These are phyloP conservation scores for Myriosclerotinia curreyana DNA, from an alignment of 2,329 filamentous ascomycete genomes.

Conservation along the genomic window DNA sequence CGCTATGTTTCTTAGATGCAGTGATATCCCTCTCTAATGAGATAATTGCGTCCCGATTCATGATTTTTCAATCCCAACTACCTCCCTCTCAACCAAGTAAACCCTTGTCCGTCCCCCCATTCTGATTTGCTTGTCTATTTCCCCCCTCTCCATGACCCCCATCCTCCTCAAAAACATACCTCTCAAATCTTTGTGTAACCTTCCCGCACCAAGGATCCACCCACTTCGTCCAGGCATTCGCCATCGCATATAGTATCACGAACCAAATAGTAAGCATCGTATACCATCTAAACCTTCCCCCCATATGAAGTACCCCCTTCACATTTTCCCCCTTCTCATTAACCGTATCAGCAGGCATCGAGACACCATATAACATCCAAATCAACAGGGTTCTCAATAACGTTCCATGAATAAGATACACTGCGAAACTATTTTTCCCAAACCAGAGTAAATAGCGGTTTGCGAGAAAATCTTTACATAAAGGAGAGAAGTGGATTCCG, in stretches of 20 bases:
- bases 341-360: slow-evolving; percentile 36
- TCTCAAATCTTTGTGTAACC: slow-evolving; percentile 43
- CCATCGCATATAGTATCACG: slow-evolving; percentile 46
- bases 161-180: slow-evolving; percentile 34
- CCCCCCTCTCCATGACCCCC: slow-evolving; percentile 5
- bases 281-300: slow-evolving; percentile 41
- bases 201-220: slow-evolving; percentile 52
- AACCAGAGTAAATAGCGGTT: slow-evolving; percentile 58
- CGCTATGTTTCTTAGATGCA: too few species aligned
- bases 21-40: too few species aligned
- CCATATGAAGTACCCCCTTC: slow-evolving; percentile 40
- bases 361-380: slow-evolving; percentile 56
- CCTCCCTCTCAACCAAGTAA: neutral
- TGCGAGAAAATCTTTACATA: slow-evolving; percentile 52
- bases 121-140: neutral
- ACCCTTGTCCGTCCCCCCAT: neutral
- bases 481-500: slow-evolving; percentile 52
- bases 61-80: neutral
- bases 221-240: slow-evolving; percentile 51
- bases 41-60: too few species aligned
- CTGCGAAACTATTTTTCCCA: slow-evolving; percentile 61
- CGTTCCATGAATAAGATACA: slow-evolving; percentile 62
- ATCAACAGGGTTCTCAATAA: slow-evolving; percentile 57
- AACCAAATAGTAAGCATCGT: slow-evolving; percentile 47
- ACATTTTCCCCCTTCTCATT: slow-evolving; percentile 40